phyloP scores from a whole-genome alignment of 208 protist species.

The Trypanosoma conorhini region DNA sequence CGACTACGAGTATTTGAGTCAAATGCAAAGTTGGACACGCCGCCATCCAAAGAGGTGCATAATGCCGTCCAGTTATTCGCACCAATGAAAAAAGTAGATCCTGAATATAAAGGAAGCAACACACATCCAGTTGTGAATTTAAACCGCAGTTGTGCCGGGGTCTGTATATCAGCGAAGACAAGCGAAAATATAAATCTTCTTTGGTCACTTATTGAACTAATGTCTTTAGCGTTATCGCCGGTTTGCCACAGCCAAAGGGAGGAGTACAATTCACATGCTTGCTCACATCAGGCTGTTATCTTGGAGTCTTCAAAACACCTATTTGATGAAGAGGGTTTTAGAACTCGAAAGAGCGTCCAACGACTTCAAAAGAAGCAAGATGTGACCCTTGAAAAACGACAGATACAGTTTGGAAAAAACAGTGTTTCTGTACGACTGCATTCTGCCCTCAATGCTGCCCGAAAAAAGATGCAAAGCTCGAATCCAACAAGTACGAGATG shows the following conservation, averaged over 20 bases:
- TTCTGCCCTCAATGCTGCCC: constrained; percentile 34
- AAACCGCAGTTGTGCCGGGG: constrained; percentile 62
- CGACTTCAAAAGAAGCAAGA: constrained; percentile 55
- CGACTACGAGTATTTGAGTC: constrained; percentile 5
- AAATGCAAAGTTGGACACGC: neutral
- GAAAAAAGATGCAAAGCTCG: constrained; percentile 32
- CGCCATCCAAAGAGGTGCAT: neutral
- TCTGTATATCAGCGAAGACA: constrained; percentile 75
- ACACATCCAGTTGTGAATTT: constrained; percentile 67
- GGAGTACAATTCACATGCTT: constrained; percentile 51
- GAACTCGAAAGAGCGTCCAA: constrained; percentile 49
- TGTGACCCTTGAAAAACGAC: constrained; percentile 19
- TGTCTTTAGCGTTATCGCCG: constrained; percentile 36
- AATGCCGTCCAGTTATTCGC: constrained; percentile 40
- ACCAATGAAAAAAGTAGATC: constrained; percentile 69
- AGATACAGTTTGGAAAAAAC: constrained; percentile 35
- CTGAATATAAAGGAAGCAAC: constrained; percentile 68
- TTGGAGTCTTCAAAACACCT: constrained; percentile 90
- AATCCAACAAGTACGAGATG: constrained; percentile 82
- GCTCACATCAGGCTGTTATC: constrained; percentile 77
- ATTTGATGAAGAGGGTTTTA: constrained; percentile 88
- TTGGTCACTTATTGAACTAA: constrained; percentile 63
- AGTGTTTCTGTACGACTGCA: constrained; percentile 43
- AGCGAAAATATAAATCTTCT: constrained; percentile 58
- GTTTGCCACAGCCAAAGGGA: constrained; percentile 51